These are phyloP conservation scores for Phytopythium ostracodes DNA, from an alignment of 352 stramenopile genomes.

Conservation along the genomic window DNA sequence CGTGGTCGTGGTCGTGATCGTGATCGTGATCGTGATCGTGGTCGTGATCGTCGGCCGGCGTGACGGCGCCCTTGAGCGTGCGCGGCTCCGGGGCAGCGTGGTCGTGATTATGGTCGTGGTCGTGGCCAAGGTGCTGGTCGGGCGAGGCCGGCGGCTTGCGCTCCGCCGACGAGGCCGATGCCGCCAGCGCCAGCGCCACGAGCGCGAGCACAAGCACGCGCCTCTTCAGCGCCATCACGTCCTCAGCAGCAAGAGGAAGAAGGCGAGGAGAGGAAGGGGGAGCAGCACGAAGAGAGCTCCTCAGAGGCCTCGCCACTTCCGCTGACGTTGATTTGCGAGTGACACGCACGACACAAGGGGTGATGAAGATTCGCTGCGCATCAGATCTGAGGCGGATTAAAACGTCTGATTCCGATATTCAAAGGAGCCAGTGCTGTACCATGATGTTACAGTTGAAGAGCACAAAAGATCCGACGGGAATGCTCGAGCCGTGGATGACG, in stretches of 20 bases:
- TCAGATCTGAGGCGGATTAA: background rate
- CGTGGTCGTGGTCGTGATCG: constrained; percentile 17
- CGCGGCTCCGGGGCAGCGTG: background rate
- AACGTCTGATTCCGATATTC: too few relatives aligned
- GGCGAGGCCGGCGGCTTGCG: background rate
- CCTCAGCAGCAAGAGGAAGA: background rate
- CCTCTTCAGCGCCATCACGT: background rate
- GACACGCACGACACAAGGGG: too few relatives aligned
- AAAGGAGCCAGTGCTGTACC: too few relatives aligned
- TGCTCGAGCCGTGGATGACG: too few relatives aligned
- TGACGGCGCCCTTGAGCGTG: too few relatives aligned
- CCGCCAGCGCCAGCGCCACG: background rate
- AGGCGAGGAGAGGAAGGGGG: background rate
- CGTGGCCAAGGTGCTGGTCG: constrained; percentile 6
- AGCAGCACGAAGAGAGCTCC: too few relatives aligned
- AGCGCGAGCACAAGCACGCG: constrained; percentile 6
- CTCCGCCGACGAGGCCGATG: background rate
- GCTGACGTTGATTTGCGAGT: background rate
- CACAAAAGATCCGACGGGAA: too few relatives aligned
- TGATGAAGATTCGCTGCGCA: background rate
- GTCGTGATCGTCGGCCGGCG: constrained; percentile 6
- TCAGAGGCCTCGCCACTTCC: too few relatives aligned
- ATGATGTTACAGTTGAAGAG: too few relatives aligned
- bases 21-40: constrained; percentile 29
- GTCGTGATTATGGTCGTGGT: constrained; percentile 20